Base-by-base conservation (phyloP, 78 protist species). In the Dictyostelium firmibasis region DNA sequence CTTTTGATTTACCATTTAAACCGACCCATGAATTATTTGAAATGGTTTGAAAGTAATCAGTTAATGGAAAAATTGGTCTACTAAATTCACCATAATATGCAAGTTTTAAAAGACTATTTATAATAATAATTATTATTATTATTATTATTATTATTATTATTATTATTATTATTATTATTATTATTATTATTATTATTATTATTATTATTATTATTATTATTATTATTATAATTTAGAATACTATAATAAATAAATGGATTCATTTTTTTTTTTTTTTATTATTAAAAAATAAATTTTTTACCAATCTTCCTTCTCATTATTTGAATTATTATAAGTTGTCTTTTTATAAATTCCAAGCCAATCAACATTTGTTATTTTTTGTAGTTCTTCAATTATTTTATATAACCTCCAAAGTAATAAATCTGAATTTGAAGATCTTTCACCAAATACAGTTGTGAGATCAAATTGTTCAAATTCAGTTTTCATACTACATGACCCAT, bases 41-140 rank as follows among this genome's bases (percentile, higher is more conserved):
- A 27, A 86, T 86, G 5, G 84, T 72, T 53, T n/a, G 47, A 35
- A 44, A 86, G 18, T 86, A 43, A 7, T 44, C 75, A 23, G 78
- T 86, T 81, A 86, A 86, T 47, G 92, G 92, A 47, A 86, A 86
- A 29, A 86, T 31, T 36, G 92, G 84, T 76, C 92, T 74, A 76
- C 84, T 76, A 36, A 53, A 47, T 57, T 86, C 92, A 25, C 92
- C 92, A 72, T 86, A 81, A 53, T 86, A 86, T 23, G 92, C 92
- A 13, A 86, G 64, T 60, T 86, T 86, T 14, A 53, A 23, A 23
- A 86, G 41, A 47, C 83, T 72, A 7, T 35, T 10, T 4, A 50
- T 7, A 60, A 13, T 25, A 20, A 36, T 35, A 23, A 36, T 35
- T 35, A n/a, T n/a, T n/a, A n/a, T n/a, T n/a, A n/a, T n/a, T n/a